Conservation (phyloP, 331 rosid species). For the Quercus phellos region DNA sequence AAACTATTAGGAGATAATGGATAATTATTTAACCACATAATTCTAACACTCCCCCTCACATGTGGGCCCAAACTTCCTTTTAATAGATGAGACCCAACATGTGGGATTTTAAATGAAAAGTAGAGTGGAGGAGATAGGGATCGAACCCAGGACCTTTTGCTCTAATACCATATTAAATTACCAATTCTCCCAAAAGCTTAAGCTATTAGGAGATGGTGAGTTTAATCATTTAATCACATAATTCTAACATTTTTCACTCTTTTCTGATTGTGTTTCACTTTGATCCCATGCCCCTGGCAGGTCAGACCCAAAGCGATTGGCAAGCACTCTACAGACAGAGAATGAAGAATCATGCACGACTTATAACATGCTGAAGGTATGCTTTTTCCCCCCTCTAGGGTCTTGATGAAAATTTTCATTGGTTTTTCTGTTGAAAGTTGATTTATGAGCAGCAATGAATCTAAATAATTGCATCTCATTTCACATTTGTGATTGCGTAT, state of each 20-base stretch:
- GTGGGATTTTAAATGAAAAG: too few relatives aligned
- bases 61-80: too few relatives aligned
- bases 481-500: neutral
- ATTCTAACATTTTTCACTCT: neutral
- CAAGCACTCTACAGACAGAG: conserved; percentile 40
- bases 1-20: too few relatives aligned
- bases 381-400: neutral
- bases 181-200: too few relatives aligned
- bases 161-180: too few relatives aligned
- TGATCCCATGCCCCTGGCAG: conserved; percentile 25
- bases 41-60: too few relatives aligned
- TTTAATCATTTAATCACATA: too few relatives aligned
- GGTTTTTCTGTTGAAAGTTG: neutral
- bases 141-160: too few relatives aligned
- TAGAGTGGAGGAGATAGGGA: too few relatives aligned
- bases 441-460: neutral
- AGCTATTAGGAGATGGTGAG: too few relatives aligned
- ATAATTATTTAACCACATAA: too few relatives aligned
- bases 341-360: conserved; percentile 87
- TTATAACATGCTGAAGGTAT: conserved; percentile 89
- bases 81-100: too few relatives aligned
- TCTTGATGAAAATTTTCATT: neutral
- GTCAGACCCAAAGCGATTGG: conserved; percentile 73
- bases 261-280: neutral
- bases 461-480: neutral